A percentile compares a stretch with the other conserved stretches of the same genome.
phyloP scores from a whole-genome alignment of 2,329 filamentous ascomycete species.

The Epichloe hybrida region DNA sequence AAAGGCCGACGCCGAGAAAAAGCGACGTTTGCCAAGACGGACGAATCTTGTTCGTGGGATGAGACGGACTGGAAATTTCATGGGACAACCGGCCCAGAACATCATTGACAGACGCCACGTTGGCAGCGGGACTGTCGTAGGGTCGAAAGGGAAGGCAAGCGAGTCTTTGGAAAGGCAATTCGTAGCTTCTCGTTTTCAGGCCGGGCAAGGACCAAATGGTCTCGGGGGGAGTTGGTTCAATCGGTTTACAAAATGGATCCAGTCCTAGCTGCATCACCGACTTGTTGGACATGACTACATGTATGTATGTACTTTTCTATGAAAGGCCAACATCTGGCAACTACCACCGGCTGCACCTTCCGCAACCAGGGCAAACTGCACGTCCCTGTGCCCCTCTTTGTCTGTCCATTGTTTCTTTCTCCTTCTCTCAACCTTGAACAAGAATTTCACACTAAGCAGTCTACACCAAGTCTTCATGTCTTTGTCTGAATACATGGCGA shows the following conservation, averaged over 20 bases:
- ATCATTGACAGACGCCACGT: background rate
- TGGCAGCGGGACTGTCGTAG: background rate
- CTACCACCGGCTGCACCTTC: background rate
- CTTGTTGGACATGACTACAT: background rate
- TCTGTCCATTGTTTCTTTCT: too few species aligned
- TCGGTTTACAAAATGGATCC: background rate
- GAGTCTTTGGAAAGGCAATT: background rate
- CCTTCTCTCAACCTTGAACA: too few species aligned
- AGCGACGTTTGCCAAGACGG: background rate
- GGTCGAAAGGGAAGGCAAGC: background rate
- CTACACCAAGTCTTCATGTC: too few species aligned
- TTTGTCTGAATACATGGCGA: too few species aligned
- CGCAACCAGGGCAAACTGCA: background rate
- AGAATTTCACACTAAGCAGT: too few species aligned
- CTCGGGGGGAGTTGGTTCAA: background rate
- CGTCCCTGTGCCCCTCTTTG: too few species aligned
- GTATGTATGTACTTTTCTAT: too few species aligned
- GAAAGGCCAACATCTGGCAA: background rate
- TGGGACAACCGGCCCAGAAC: background rate
- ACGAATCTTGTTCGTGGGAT: background rate
- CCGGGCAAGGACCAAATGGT: background rate
- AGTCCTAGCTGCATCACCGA: too few species aligned
- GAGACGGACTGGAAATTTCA: background rate
- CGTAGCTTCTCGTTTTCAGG: background rate
- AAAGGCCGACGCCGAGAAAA: background rate